Percentiles rank a stretch among this genome's conserved stretches.
Conservation (phyloP, 495 filamentous ascomycete genomes). For the Cudoniella acicularis region DNA sequence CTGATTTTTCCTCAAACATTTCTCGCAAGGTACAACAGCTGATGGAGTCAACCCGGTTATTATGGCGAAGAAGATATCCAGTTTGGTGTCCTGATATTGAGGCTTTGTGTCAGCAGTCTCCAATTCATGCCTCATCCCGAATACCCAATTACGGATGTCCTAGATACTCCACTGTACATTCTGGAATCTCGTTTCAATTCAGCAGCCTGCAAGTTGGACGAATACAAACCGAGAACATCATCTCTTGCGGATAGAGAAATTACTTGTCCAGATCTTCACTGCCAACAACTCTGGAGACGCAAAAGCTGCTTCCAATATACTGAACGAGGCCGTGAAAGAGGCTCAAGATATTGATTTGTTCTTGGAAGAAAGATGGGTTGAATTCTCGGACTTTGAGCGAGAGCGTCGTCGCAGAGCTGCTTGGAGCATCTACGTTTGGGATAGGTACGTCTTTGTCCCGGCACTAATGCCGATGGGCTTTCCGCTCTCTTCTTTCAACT, state of each 20-base stretch:
- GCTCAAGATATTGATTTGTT: constrained; percentile 2
- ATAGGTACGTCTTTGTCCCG: not conserved
- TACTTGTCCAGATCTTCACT: not conserved
- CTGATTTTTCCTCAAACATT: not conserved
- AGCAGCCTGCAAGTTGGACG: not conserved
- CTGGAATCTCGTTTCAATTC: not conserved
- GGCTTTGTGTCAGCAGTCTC: not conserved
- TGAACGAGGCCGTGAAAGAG: not conserved
- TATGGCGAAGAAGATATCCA: constrained; percentile 1
- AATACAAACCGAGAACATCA: not conserved
- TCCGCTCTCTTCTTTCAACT: no score
- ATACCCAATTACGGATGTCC: not conserved
- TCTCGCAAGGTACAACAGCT: constrained; percentile 1
- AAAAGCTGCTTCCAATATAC: not conserved
- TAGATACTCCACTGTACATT: not conserved
- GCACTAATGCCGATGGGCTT: not conserved
- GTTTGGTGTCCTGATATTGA: not conserved
- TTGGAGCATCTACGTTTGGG: not conserved
- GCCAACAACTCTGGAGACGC: not conserved
- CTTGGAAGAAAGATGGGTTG: not conserved
- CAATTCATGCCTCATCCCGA: not conserved
- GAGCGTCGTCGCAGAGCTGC: not conserved
- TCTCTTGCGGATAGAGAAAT: not conserved
- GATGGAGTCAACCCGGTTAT: not conserved
- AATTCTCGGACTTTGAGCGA: not conserved